Evolutionary conservation across 2,329 filamentous ascomycete genomes (phyloP).

Genomic region (Colletotrichum noveboracense): DNA sequence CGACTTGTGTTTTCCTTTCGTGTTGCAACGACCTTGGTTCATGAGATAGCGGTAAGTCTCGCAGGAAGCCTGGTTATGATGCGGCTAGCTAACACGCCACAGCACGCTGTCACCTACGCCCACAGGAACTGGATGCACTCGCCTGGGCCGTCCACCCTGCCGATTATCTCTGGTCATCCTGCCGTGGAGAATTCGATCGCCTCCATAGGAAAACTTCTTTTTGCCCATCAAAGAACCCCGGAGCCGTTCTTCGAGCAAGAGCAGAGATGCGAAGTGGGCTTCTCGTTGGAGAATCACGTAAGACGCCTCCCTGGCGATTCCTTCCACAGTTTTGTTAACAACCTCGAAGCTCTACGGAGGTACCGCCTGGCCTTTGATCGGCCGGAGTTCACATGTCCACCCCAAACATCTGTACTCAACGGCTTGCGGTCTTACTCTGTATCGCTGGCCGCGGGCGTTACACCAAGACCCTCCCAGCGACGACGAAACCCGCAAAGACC

Average conservation of each 20-base stretch:
- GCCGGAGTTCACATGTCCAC: neutral
- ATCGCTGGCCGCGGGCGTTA: neutral
- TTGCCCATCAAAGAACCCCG: neutral
- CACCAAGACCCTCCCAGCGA: neutral
- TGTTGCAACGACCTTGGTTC: slow-evolving; percentile 27
- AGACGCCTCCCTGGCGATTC: neutral
- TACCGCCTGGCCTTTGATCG: neutral
- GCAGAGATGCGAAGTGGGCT: slow-evolving; percentile 25
- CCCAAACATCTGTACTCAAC: neutral
- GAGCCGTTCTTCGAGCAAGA: slow-evolving; percentile 31
- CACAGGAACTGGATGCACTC: neutral
- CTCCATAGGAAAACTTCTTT: neutral
- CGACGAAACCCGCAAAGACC: neutral
- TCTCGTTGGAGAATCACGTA: slow-evolving; percentile 28
- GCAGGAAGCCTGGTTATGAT: neutral
- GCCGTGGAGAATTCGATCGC: neutral
- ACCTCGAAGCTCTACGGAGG: slow-evolving; percentile 2
- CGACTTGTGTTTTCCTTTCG: slow-evolving; percentile 26
- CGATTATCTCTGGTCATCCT: neutral
- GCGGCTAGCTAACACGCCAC: neutral
- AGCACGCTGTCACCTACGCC: slow-evolving; percentile 1
- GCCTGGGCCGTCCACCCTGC: neutral
- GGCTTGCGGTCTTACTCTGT: neutral
- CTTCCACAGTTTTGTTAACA: neutral
- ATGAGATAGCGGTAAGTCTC: slow-evolving; percentile 32